Base-by-base conservation (phyloP, 139 green algal species). In the Tetradesmus lagerheimii region DNA sequence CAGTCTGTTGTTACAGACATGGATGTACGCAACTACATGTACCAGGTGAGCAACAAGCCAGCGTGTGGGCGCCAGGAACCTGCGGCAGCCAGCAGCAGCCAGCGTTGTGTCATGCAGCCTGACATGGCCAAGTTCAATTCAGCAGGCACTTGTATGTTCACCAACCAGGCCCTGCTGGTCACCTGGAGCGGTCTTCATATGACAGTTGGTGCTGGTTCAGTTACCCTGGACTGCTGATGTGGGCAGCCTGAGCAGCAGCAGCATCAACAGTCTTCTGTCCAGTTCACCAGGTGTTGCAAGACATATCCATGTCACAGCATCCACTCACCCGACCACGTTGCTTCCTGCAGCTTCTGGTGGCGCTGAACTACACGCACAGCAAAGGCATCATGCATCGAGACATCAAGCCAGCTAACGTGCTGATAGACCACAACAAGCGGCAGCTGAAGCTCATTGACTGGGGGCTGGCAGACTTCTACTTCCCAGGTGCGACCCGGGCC, bases 381-480 rank as follows among this genome's bases (percentile, higher is more conserved):
- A 92, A 93, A 29, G 95, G 97, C 66, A 97, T 99, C 90, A 99
- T 99, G 97, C 97, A 99, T 90, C 92, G 96, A 1, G 96, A 98
- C 90, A 94, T 98, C 45, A 97, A 97, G 93, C 96, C 95, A 12
- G 96, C 96, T 89, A 98, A 98, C 90, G 93, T 96, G 78, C 85
- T 99, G 94, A 99, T 99, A 89, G 98, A 99, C 93, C 98, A 99
- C 92, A 92, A 95, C 71, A 94, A 96, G 92, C 92, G 94, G 27
- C 89, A 98, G 93, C 94, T 99, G 84, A 93, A 96, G 74, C 95
- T 99, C 67, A 99, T 99, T 84, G 98, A 99, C 94, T 99, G 98
- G 98, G 98, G 98, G 38, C 93, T 99, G 11, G 98, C 98, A 62
- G 98, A 99, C 92, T 99, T 99, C 87, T 99, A 99, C 93, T 97